Base-by-base conservation (phyloP, 225 moss, liverwort and hornwort species). In the Physcomitrellopsis africana region DNA sequence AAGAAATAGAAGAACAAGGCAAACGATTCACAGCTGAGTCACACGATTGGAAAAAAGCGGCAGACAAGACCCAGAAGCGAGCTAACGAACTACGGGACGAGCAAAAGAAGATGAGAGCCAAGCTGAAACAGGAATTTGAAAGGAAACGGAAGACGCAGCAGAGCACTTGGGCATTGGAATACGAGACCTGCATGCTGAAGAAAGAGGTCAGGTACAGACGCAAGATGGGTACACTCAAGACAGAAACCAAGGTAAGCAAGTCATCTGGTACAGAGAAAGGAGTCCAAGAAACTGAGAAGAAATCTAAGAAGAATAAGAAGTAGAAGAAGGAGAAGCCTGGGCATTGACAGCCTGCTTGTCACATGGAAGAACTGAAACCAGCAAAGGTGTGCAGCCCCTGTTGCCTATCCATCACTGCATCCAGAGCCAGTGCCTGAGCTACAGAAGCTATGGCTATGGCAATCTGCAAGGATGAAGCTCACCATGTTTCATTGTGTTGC, bases 121-220 rank as follows among this genome's bases (percentile, higher is more conserved):
- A 83, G 60, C 49, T 83, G 1, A 83, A 83, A 52, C 72, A 80
- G 8, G 77, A 75, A 65, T 59, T 20, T 1, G 68, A 70, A 42
- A 60, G 11, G n/a, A 83, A 86, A 54, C 57, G 64, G 53, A 83
- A 78, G 49, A 75, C 44, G 16, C 77, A 80, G 3, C 59, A 83
- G 2, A 68, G 78, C 0, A 13, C 83, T 9, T 83, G 86, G 83
- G 53, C 45, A 10, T 19, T 59, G 7, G 72, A 63, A 23, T 71
- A 76, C 14, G 75, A 86, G 37, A 83, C 75, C 17, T 37, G 80
- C 1, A 64, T 72, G 27, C 9, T 83, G 0, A 8, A 23, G 32
- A 81, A 75, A 68, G 78, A 79, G 10, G 54, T 49, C 23, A 80
- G 52, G 72, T 5, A 1, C 0, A 68, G 46, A 11, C 57, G 67